These are phyloP conservation scores for Panellus pusillus DNA, from an alignment of 768 basidiomycete genomes.

Conservation along the genomic window DNA sequence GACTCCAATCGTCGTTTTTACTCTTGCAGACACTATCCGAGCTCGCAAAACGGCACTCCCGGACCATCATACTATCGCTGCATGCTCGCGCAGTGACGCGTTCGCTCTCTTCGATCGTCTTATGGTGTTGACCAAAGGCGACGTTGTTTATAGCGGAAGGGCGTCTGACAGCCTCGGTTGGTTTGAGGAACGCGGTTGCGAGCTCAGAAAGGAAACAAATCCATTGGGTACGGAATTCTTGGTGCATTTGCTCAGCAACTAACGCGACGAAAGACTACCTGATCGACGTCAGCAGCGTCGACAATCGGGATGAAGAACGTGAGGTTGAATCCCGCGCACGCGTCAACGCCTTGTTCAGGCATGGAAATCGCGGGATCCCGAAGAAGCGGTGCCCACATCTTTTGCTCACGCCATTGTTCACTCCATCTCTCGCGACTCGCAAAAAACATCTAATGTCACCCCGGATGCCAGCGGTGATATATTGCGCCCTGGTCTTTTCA, in stretches of 20 bases:
- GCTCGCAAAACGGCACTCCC: conserved; percentile 28
- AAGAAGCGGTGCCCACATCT: conserved; percentile 1
- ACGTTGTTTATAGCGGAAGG: conserved; percentile 41
- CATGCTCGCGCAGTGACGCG: conserved; percentile 48
- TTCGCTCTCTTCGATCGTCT: conserved; percentile 47
- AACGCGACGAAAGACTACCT: conserved; percentile 39
- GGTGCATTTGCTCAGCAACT: neutral
- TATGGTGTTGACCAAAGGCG: conserved; percentile 42
- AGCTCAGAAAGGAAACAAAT: conserved; percentile 36
- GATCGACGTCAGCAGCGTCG: conserved; percentile 29
- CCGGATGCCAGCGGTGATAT: conserved; percentile 4
- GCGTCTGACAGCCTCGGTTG: conserved; percentile 32
- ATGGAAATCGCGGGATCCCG: conserved; percentile 29
- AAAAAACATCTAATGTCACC: neutral
- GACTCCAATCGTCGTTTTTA: conserved; percentile 30
- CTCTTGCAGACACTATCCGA: conserved; percentile 31
- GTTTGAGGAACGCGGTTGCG: conserved; percentile 35
- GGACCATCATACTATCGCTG: conserved; percentile 44
- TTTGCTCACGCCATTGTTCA: conserved; percentile 11
- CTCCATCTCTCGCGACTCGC: conserved; percentile 19
- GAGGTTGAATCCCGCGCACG: conserved; percentile 34
- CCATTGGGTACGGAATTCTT: conserved; percentile 30
- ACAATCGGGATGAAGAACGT: conserved; percentile 36
- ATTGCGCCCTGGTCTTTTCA: conserved; percentile 17
- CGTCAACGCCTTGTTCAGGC: conserved; percentile 34